Percentiles rank a stretch among this genome's conserved stretches.
phyloP scores from a whole-genome alignment of 768 basidiomycete genomes.

The Rhizopogon sp. region DNA sequence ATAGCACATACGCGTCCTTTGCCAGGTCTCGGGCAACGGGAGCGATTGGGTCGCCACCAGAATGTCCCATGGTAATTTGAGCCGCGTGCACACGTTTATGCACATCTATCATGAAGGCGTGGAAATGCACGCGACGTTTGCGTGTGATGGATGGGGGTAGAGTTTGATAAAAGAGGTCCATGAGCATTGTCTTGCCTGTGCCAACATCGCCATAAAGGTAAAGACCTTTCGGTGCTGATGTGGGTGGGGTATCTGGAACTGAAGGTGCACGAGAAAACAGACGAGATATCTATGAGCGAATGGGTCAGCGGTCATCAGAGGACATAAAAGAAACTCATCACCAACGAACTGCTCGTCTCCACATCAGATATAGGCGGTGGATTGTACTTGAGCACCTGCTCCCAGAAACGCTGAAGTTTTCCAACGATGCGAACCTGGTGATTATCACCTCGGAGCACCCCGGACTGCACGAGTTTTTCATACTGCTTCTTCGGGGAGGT shows the following conservation, averaged over 20 bases:
- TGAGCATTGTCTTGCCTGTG: slow-evolving; percentile 98
- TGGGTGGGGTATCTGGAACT: slow-evolving; percentile 32
- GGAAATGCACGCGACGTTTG: slow-evolving; percentile 93
- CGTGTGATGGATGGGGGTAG: slow-evolving; percentile 61
- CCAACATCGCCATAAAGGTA: slow-evolving; percentile 97
- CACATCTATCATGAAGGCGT: slow-evolving; percentile 99
- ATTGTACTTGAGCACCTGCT: slow-evolving; percentile 62
- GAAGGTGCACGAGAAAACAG: slow-evolving; percentile 24
- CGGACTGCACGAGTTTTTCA: slow-evolving; percentile 42
- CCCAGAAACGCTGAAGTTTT: slow-evolving; percentile 76
- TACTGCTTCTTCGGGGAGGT: slow-evolving; percentile 33
- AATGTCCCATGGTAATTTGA: slow-evolving; percentile 63
- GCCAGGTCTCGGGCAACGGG: slow-evolving; percentile 88
- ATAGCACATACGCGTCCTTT: slow-evolving; percentile 76
- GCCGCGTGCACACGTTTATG: slow-evolving; percentile 87
- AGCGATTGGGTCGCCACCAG: slow-evolving; percentile 76
- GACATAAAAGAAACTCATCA: slow-evolving; percentile 13
- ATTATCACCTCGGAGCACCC: slow-evolving; percentile 65
- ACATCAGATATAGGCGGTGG: slow-evolving; percentile 58
- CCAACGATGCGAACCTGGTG: slow-evolving; percentile 83
- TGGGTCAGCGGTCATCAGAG: slow-evolving; percentile 26
- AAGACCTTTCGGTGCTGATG: slow-evolving; percentile 72
- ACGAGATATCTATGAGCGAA: slow-evolving; percentile 16
- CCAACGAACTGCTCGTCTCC: slow-evolving; percentile 26
- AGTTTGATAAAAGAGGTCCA: slow-evolving; percentile 94